These are phyloP conservation scores for Ceratocystis cubensis DNA, from an alignment of 2,329 filamentous ascomycete genomes.

Conservation along the genomic window DNA sequence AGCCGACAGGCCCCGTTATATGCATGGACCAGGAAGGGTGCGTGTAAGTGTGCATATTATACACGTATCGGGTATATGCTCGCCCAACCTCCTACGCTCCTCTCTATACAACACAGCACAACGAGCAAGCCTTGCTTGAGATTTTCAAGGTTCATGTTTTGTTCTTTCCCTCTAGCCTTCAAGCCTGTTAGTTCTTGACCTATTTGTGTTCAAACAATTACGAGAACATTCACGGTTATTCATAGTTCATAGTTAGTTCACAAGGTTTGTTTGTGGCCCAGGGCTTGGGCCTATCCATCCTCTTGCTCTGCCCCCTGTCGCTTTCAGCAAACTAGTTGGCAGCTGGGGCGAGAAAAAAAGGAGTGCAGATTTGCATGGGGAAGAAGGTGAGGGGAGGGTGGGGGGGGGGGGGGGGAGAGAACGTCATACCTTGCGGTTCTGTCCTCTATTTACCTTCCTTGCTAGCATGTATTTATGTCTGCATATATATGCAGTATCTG, in stretches of 20 bases:
- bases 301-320: background rate
- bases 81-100: background rate
- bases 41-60: slow-evolving; percentile 9
- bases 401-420: background rate
- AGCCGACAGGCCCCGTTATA: background rate
- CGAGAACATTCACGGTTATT: no score
- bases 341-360: background rate
- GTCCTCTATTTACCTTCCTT: background rate
- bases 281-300: background rate
- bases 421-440: background rate
- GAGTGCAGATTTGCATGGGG: background rate
- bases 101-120: background rate
- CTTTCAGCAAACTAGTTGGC: background rate
- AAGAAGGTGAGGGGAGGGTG: background rate
- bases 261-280: no score
- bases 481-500: background rate
- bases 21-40: background rate
- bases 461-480: background rate
- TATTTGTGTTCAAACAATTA: no score
- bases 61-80: background rate
- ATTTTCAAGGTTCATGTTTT: no score
- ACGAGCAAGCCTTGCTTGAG: no score
- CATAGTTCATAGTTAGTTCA: no score
- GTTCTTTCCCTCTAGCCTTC: no score
- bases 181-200: no score